These are phyloP conservation scores for Bertia moriformis DNA, from an alignment of 2,329 filamentous ascomycete genomes.

Conservation along the genomic window DNA sequence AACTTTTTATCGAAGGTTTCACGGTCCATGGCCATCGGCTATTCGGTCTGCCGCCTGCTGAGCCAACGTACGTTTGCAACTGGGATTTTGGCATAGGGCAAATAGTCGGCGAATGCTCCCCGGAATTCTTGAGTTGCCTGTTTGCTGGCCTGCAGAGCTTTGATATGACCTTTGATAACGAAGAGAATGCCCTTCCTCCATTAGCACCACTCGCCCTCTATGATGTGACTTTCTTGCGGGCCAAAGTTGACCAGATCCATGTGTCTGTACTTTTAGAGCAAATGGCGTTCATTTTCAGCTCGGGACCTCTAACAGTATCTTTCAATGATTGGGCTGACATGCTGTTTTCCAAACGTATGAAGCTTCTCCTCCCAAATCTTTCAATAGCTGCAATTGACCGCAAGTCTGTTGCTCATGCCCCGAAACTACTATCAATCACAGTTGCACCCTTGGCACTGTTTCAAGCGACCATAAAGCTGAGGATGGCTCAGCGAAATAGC, in stretches of 20 bases:
- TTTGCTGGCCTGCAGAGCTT: conserved; percentile 56
- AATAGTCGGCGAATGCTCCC: conserved; percentile 72
- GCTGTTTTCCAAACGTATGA: conserved; percentile 69
- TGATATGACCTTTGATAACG: conserved; percentile 75
- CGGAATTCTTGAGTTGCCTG: conserved; percentile 63
- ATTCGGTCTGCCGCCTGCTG: conserved; percentile 66
- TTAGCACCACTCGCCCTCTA: conserved; percentile 57
- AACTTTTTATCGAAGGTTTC: conserved; percentile 74
- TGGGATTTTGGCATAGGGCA: conserved; percentile 78
- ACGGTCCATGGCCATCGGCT: conserved; percentile 73
- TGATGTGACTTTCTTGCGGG: conserved; percentile 75
- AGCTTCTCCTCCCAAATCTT: conserved; percentile 58
- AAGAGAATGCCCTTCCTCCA: conserved; percentile 75
- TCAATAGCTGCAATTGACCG: conserved; percentile 68
- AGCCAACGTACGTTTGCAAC: conserved; percentile 89
- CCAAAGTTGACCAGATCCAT: conserved; percentile 53
- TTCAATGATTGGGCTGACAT: conserved; percentile 79
- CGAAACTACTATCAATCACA: conserved; percentile 32
- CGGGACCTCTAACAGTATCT: conserved; percentile 51
- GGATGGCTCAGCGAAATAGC: conserved; percentile 62
- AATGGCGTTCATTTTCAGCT: conserved; percentile 62
- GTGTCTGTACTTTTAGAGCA: conserved; percentile 72
- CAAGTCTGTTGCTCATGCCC: conserved; percentile 50
- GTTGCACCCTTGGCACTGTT: conserved; percentile 66
- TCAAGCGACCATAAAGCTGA: conserved; percentile 57